A percentile compares a stretch with the other conserved stretches of the same genome.
phyloP scores from a whole-genome alignment of 2,329 filamentous ascomycete species.

The Zasmidium citrigriseum region DNA sequence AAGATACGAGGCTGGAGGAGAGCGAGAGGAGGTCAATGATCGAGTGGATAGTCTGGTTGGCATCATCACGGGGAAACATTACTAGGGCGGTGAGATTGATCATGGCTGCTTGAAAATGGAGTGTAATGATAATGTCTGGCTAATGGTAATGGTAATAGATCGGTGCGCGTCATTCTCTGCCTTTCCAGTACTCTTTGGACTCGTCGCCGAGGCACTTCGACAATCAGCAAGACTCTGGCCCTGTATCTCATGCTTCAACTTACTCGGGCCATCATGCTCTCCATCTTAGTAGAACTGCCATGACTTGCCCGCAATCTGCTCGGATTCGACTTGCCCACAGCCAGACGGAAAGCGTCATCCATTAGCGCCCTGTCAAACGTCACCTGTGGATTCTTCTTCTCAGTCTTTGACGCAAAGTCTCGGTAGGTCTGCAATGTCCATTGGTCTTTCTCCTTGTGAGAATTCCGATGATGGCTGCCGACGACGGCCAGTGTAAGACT shows the following conservation, averaged over 20 bases:
- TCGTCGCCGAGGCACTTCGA: slow-evolving; percentile 3
- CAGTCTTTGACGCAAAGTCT: slow-evolving; percentile 1
- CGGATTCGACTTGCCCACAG: background rate
- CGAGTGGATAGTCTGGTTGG: slow-evolving; percentile 1
- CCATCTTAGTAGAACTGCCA: background rate
- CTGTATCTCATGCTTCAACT: background rate
- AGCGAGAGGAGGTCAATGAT: background rate
- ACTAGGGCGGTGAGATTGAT: background rate
- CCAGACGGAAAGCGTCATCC: slow-evolving; percentile 4
- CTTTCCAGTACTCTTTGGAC: slow-evolving; percentile 6
- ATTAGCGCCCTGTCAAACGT: background rate
- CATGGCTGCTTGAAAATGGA: too few species aligned
- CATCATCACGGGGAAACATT: background rate
- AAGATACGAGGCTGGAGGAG: background rate
- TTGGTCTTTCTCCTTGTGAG: background rate
- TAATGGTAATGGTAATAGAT: background rate
- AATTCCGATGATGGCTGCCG: background rate
- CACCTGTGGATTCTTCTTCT: background rate
- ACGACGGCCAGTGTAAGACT: background rate
- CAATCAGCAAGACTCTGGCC: background rate
- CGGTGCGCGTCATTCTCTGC: background rate
- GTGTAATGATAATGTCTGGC: background rate
- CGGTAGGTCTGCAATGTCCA: background rate
- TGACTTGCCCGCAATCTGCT: too few species aligned
- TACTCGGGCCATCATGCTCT: background rate